phyloP scores from a whole-genome alignment of 108 stramenopile species.

The Cyclostephanos tholiformis region DNA sequence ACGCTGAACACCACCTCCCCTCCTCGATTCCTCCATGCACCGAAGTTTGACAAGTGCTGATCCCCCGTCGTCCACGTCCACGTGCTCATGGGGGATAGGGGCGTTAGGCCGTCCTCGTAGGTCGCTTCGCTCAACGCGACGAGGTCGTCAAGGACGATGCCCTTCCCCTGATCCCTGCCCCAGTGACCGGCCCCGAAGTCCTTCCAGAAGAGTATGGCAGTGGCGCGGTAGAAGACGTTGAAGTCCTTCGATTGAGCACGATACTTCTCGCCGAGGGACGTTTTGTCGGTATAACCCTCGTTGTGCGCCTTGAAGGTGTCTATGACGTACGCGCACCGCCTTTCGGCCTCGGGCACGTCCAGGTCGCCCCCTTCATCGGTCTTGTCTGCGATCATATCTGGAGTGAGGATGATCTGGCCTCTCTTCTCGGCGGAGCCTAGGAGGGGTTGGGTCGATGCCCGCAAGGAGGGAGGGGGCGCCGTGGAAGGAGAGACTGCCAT shows the following conservation, averaged over 20 bases:
- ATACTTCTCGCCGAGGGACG: slow-evolving; percentile 42
- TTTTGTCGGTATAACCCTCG: slow-evolving; percentile 2
- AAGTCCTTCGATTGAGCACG: slow-evolving; percentile 39
- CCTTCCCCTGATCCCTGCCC: slow-evolving; percentile 24
- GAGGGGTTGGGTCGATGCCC: not conserved
- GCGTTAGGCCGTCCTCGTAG: slow-evolving; percentile 43
- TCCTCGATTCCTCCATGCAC: slow-evolving; percentile 57
- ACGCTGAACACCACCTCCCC: slow-evolving; percentile 66
- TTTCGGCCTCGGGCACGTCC: slow-evolving; percentile 25
- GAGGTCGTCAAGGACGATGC: slow-evolving; percentile 32
- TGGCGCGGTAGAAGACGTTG: slow-evolving; percentile 67
- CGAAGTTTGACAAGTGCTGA: slow-evolving; percentile 74
- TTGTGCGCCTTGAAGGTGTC: slow-evolving; percentile 38
- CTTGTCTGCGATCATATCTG: not conserved
- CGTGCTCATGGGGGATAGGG: slow-evolving; percentile 41
- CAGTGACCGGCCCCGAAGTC: slow-evolving; percentile 53
- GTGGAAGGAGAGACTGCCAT: slow-evolving; percentile 12
- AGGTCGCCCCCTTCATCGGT: not conserved
- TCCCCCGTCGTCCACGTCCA: slow-evolving; percentile 77
- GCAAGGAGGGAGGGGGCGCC: not conserved
- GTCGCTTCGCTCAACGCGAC: slow-evolving; percentile 27
- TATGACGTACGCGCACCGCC: slow-evolving; percentile 51
- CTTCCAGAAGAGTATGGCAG: slow-evolving; percentile 61
- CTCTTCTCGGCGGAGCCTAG: slow-evolving; percentile 5
- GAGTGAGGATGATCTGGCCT: not conserved